Percentiles rank a stretch among this genome's conserved stretches.
phyloP scores from a whole-genome alignment of 1,139 yeast genomes.

The Hemisphaericaspora subhashii region DNA sequence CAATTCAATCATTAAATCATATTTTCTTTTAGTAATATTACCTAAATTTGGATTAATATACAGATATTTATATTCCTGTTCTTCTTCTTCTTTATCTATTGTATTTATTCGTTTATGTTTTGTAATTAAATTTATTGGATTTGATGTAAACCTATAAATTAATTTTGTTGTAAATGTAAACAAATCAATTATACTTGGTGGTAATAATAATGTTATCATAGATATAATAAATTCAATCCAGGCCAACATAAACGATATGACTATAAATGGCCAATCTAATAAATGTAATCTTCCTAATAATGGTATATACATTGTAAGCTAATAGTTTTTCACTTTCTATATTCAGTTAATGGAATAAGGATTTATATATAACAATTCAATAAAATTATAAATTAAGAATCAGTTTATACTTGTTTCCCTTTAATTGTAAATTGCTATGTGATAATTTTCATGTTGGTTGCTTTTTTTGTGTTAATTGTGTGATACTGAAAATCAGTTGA shows the following conservation, averaged over 20 bases:
- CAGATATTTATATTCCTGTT: slow-evolving; percentile 13
- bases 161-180: slow-evolving; percentile 31
- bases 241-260: slow-evolving; percentile 36
- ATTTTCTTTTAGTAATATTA: slow-evolving; percentile 20
- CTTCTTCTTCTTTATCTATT: slow-evolving; percentile 16
- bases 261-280: slow-evolving; percentile 39
- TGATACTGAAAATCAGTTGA: no score
- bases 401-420: no score
- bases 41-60: slow-evolving; percentile 13
- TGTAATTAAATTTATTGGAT: slow-evolving; percentile 30
- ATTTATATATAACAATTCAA: no score
- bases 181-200: slow-evolving; percentile 28
- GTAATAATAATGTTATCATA: slow-evolving; percentile 34
- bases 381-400: no score
- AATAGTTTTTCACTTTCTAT: background rate
- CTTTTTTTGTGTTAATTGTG: no score
- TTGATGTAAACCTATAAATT: slow-evolving; percentile 29
- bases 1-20: slow-evolving; percentile 32
- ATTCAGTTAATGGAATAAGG: no score
- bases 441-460: no score
- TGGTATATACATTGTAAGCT: slow-evolving; percentile 35
- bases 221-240: slow-evolving; percentile 43
- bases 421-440: no score
- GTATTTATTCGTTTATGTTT: slow-evolving; percentile 10
- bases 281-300: slow-evolving; percentile 35